phyloP scores from a whole-genome alignment of 139 green algal species.

The Yamagishiella unicocca region DNA sequence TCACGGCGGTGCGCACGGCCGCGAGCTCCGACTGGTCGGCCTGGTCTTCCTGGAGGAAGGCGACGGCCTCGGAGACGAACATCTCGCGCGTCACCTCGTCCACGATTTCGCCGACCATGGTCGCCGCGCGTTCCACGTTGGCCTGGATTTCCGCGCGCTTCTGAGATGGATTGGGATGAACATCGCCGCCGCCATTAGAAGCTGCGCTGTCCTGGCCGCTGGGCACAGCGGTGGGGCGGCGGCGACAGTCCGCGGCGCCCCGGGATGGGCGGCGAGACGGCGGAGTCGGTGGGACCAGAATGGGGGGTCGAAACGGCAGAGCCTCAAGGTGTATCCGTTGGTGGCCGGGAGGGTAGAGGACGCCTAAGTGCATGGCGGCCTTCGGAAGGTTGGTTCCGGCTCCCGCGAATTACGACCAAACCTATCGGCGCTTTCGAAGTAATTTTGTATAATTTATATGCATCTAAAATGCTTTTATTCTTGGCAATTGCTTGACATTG shows the following conservation, averaged over 20 bases:
- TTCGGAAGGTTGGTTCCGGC: not conserved
- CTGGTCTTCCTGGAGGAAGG: conserved; percentile 50
- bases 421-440: no score
- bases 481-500: no score
- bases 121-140: conserved; percentile 56
- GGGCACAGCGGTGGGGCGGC: not conserved
- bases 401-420: no score
- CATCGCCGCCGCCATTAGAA: not conserved
- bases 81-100: conserved; percentile 62
- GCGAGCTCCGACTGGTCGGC: conserved; percentile 12
- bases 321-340: not conserved
- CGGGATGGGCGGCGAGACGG: conserved; percentile 7
- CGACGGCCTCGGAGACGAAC: conserved; percentile 62
- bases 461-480: no score
- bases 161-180: not conserved
- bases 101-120: conserved; percentile 68
- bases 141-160: conserved; percentile 35
- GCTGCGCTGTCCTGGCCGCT: not conserved
- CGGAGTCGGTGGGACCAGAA: not conserved
- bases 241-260: not conserved
- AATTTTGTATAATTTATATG: no score
- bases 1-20: conserved; percentile 62
- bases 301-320: no score
- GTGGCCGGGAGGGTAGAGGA: not conserved
- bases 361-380: not conserved